These are phyloP conservation scores for Cyathus striatus DNA, from an alignment of 768 basidiomycete species.

Conservation along the genomic window DNA sequence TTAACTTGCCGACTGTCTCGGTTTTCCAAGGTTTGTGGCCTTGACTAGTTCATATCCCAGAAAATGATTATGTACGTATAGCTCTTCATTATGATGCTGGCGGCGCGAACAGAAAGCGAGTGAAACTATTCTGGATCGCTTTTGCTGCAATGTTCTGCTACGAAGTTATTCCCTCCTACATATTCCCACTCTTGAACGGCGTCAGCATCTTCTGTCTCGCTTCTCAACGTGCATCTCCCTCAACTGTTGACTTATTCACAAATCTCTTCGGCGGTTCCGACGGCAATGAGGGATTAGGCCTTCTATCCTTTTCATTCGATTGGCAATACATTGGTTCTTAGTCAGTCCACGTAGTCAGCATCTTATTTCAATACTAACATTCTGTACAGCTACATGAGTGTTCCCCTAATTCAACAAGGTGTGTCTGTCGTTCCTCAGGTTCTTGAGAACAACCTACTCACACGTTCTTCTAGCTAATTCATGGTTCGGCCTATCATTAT, in stretches of 20 bases:
- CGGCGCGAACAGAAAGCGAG: conserved; percentile 40
- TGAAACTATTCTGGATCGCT: conserved; percentile 47
- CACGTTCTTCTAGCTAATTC: conserved; percentile 37
- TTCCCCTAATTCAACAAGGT: conserved; percentile 55
- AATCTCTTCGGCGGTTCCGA: conserved; percentile 63
- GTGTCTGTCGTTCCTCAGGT: conserved; percentile 2
- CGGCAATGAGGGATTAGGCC: conserved; percentile 64
- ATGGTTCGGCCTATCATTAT: conserved; percentile 49
- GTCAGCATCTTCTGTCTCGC: conserved; percentile 58
- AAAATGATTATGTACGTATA: conserved; percentile 9
- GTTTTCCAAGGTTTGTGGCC: conserved; percentile 47
- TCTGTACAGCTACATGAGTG: conserved; percentile 40
- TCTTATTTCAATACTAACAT: background rate
- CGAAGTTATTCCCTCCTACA: conserved; percentile 50
- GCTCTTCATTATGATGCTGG: conserved; percentile 44
- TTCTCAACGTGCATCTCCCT: conserved; percentile 39
- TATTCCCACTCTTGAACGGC: conserved; percentile 61
- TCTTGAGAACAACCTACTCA: too few relatives aligned
- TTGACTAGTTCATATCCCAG: background rate
- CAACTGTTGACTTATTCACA: conserved; percentile 44
- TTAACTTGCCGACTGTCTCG: conserved; percentile 55
- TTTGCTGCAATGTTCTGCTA: conserved; percentile 49
- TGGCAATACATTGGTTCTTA: conserved; percentile 60
- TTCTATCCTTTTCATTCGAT: conserved; percentile 58
- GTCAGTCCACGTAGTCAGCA: conserved; percentile 13